Base-by-base conservation (phyloP, 805 yeast species). In the Candida railenensis region DNA sequence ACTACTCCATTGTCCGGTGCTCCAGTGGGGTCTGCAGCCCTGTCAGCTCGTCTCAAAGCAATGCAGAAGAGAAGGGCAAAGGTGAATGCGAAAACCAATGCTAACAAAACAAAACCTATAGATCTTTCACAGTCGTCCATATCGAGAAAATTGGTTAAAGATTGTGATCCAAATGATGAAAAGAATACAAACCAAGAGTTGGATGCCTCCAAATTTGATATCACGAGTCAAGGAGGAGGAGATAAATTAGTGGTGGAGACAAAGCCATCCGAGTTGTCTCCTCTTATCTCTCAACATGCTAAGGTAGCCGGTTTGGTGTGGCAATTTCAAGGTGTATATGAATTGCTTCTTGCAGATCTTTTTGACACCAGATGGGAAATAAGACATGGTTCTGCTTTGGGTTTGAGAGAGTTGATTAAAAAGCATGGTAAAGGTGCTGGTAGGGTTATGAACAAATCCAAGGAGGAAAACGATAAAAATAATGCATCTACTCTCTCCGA, bases 251-350 rank as follows among this genome's bases (percentile, higher is more conserved):
- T 92, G 50, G 82, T 94, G 28, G 97, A 94, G 61, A 83, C 89
- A 32, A 82, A 80, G 55, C 77, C 73, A 3, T 75, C 85, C 4
- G 87, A 80, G 51, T 71, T 82, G 7, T 78, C 86, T 4, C 88
- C 88, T 15, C 74, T 85, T 8, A 66, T 87, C 15, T 82, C 87
- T 14, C 85, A 84, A 53, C 89, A 86, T 50, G 79, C 85, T 36
- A 81, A 81, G 47, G 84, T 82, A 14, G 82, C 86, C 0, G 89
- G 88, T 3, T 73, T 84, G 34, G 85, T 88, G 0, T 94, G 98
- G 97, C 96, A 89, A 45, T 89, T 91, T 55, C 97, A 91, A 71
- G 96, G 97, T 16, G 84, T 92, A 11, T 90, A 85, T 64, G 97
- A 89, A 60, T 69, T 90, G 19, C 66, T 94, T 34, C 68, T 89